These are phyloP conservation scores for Podospora pseudocomata DNA, from an alignment of 495 filamentous ascomycete species.

Conservation along the genomic window DNA sequence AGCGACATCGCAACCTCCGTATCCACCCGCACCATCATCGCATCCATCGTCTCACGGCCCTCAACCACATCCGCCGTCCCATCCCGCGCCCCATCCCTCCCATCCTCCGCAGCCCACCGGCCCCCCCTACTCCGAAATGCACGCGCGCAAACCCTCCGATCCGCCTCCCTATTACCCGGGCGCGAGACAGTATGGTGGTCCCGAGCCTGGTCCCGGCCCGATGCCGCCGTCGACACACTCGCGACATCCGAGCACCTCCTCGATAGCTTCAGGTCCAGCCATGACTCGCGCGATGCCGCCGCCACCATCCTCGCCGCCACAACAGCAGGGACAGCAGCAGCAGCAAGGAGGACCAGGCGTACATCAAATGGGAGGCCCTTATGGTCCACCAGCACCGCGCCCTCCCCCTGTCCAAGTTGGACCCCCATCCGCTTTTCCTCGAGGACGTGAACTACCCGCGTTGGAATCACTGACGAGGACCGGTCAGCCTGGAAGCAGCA, in stretches of 20 bases:
- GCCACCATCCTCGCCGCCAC: slow-evolving; percentile 49
- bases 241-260: slow-evolving; percentile 53
- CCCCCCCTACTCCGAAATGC: slow-evolving; percentile 43
- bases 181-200: slow-evolving; percentile 41
- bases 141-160: slow-evolving; percentile 50
- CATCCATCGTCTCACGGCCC: slow-evolving; percentile 20
- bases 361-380: slow-evolving; percentile 43
- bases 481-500: slow-evolving; percentile 61
- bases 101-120: slow-evolving; percentile 15
- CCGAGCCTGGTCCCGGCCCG: slow-evolving; percentile 43
- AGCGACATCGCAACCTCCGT: slow-evolving; percentile 29
- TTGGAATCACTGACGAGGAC: slow-evolving; percentile 47
- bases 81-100: slow-evolving; percentile 19
- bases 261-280: slow-evolving; percentile 42
- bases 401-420: slow-evolving; percentile 51
- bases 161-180: slow-evolving; percentile 41
- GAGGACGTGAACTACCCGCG: slow-evolving; percentile 53
- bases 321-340: slow-evolving; percentile 32
- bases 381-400: slow-evolving; percentile 45
- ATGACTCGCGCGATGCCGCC: slow-evolving; percentile 52
- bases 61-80: slow-evolving; percentile 3
- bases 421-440: slow-evolving; percentile 48
- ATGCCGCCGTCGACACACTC: slow-evolving; percentile 45
- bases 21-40: slow-evolving; percentile 21
- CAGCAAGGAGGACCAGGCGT: slow-evolving; percentile 30